These are phyloP conservation scores for Ophiognomonia clavigignenti-juglandacearum DNA, from an alignment of 2,329 filamentous ascomycete species.

Conservation along the genomic window DNA sequence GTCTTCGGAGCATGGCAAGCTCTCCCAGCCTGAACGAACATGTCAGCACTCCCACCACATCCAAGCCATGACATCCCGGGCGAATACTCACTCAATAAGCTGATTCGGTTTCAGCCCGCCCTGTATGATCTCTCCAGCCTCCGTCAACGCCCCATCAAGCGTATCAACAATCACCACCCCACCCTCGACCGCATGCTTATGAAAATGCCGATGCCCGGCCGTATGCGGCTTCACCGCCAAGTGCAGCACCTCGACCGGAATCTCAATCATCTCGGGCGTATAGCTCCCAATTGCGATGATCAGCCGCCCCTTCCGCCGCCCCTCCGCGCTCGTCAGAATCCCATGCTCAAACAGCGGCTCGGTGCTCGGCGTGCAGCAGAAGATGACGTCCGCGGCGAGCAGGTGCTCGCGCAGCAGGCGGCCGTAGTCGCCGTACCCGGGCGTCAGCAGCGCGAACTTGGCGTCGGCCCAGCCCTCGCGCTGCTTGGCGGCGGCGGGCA, in stretches of 20 bases:
- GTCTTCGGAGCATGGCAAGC: conserved; percentile 56
- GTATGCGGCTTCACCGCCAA: conserved; percentile 50
- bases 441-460: conserved; percentile 66
- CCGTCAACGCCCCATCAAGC: conserved; percentile 71
- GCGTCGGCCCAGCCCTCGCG: conserved; percentile 59
- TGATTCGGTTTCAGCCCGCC: conserved; percentile 68
- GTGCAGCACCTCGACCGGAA: conserved; percentile 70
- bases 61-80: too few species aligned
- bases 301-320: conserved; percentile 64
- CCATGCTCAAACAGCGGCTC: conserved; percentile 69
- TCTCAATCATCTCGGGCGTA: conserved; percentile 71
- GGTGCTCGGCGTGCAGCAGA: conserved; percentile 78
- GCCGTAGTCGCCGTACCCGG: conserved; percentile 62
- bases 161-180: conserved; percentile 70
- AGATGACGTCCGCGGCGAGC: conserved; percentile 71
- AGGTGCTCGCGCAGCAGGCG: conserved; percentile 68
- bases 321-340: conserved; percentile 68
- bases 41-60: too few species aligned
- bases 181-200: conserved; percentile 61
- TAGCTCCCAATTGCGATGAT: conserved; percentile 69
- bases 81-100: conserved; percentile 74
- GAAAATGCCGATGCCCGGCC: conserved; percentile 51
- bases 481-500: conserved; percentile 39
- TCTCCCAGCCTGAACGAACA: conserved; percentile 78
- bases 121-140: conserved; percentile 82